Base-by-base conservation (phyloP, 2,329 filamentous ascomycete species). In the Orbilia quercus region DNA sequence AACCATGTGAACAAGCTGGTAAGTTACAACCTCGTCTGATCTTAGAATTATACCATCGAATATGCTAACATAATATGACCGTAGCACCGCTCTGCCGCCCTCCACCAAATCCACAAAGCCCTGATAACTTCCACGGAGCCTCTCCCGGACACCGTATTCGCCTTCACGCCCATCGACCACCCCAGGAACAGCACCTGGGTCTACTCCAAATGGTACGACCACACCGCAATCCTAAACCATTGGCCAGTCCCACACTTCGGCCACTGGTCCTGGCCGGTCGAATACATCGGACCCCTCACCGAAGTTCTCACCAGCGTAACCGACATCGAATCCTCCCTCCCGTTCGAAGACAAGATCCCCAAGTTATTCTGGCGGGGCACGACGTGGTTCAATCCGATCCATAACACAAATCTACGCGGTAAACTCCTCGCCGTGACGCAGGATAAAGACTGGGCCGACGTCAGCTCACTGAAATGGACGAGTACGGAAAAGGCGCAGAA, bases 361-460 rank as follows among this genome's bases (percentile, higher is more conserved):
- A 75, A 80, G 28, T 9, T 70, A 22, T 70, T 67, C 63, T 73
- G 69, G 85, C 81, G 85, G 65, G 84, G 84, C 11, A 86, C 84
- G 2, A 77, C 81, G 4, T 83, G 82, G 81, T 86, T 84, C 81
- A 84, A 83, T 80, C 81, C 81, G 70, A 79, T 81, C 12, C 69
- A 76, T 11, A 81, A 81, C 58, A 81, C 80, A 0, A 81, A 80
- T 0, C 75, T 82, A 55, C 81, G 83, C 12, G 80, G 82, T 48
- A 80, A 83, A 55, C 81, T 84, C 1, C 66, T 84, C 0, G 67
- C 70, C 0, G 76, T 73, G 2, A 76, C 82, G 9, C 78, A 79
- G 25, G 80, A 75, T 18, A 78, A 81, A 60, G 75, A 76, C 3
- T 86, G 84, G 84, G 84, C 84, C 1, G 84, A 86, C 77, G 80